Percentiles rank a stretch among this genome's conserved stretches.
Conservation (phyloP, 176 grass and related monocot species). For the Bromus sterilis region DNA sequence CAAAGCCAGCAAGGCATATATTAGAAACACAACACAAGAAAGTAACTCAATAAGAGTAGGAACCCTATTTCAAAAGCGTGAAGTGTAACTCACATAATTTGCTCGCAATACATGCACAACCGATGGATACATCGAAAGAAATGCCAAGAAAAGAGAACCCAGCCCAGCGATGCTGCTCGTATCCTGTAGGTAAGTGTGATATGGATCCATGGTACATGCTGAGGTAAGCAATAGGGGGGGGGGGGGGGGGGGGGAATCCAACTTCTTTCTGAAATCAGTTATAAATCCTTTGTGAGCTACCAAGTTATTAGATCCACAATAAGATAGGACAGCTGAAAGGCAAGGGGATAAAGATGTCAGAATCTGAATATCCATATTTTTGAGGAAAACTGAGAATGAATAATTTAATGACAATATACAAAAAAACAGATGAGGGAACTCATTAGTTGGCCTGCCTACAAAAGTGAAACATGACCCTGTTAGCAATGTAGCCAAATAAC, state of each 20-base stretch:
- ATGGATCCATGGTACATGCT: constrained; percentile 96
- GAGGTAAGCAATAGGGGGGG: constrained; percentile 94
- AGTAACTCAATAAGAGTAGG: too few species aligned
- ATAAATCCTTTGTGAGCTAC: constrained; percentile 93
- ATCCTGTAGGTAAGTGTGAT: constrained; percentile 51
- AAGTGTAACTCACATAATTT: too few species aligned
- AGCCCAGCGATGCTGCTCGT: too few species aligned
- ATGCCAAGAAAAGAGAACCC: too few species aligned
- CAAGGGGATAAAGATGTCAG: constrained; percentile 24
- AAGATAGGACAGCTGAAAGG: constrained; percentile 87
- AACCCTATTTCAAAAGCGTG: too few species aligned
- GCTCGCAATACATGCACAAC: too few species aligned
- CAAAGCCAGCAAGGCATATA: too few species aligned
- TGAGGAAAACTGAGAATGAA: not conserved
- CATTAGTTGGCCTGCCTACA: not conserved
- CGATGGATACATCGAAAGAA: too few species aligned
- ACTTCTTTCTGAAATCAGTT: constrained; percentile 93
- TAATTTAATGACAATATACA: not conserved
- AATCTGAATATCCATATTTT: not conserved
- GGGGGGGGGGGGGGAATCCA: too few species aligned
- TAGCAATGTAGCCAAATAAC: too few species aligned
- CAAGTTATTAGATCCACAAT: constrained; percentile 84
- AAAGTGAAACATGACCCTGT: not conserved
- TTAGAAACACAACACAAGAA: too few species aligned
- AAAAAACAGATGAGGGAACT: not conserved